These are phyloP conservation scores for Mariannaea sp. DNA, from an alignment of 2,329 filamentous ascomycete species.

Conservation along the genomic window DNA sequence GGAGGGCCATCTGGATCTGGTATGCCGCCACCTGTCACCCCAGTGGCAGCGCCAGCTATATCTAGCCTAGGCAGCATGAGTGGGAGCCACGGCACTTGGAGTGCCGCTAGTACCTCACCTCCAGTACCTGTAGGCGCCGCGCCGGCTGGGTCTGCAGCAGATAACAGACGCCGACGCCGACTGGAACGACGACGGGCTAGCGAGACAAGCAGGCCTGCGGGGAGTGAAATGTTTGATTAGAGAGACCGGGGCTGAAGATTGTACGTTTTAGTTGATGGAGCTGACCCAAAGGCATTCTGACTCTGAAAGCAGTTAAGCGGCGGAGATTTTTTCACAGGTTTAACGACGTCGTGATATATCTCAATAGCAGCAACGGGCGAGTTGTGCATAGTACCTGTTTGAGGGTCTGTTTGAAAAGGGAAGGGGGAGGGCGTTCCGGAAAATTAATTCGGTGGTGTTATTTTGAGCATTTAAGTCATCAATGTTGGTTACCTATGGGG, in stretches of 20 bases:
- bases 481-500: slow-evolving; percentile 28
- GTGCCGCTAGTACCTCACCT: slow-evolving; percentile 55
- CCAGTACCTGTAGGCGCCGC: slow-evolving; percentile 46
- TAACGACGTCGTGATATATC: too few relatives aligned
- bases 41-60: slow-evolving; percentile 47
- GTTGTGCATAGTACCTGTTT: slow-evolving; percentile 10
- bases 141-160: slow-evolving; percentile 46
- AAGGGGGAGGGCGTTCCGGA: slow-evolving; percentile 37
- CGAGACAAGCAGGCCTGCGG: slow-evolving; percentile 38
- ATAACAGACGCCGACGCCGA: slow-evolving; percentile 60
- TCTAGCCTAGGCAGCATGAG: slow-evolving; percentile 53
- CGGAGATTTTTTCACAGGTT: slow-evolving; percentile 8
- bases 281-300: neutral
- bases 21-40: slow-evolving; percentile 22
- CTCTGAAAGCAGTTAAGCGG: slow-evolving; percentile 19
- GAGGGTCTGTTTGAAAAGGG: too few relatives aligned
- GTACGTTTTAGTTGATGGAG: neutral
- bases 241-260: neutral
- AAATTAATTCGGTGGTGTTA: slow-evolving; percentile 15
- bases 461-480: slow-evolving; percentile 23
- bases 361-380: neutral
- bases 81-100: slow-evolving; percentile 60
- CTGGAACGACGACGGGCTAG: slow-evolving; percentile 56
- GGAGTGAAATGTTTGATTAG: slow-evolving; percentile 47
- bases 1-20: slow-evolving; percentile 44